These are phyloP conservation scores for Pseudonitzschia delicatissima DNA, from an alignment of 108 stramenopile species.

Conservation along the genomic window DNA sequence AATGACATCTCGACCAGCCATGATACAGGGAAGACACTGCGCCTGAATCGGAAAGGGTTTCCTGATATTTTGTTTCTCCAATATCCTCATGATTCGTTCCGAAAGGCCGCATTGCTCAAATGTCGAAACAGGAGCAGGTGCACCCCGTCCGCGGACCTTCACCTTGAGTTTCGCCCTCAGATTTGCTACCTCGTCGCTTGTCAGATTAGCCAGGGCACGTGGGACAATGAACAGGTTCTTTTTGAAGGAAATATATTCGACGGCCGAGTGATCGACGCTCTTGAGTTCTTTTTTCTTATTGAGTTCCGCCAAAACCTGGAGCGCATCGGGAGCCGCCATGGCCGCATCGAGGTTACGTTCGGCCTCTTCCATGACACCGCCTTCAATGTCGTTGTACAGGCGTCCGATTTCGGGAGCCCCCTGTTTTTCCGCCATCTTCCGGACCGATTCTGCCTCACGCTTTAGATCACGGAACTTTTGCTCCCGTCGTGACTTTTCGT, in stretches of 20 bases:
- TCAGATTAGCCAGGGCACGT: slow-evolving; percentile 63
- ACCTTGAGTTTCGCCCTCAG: slow-evolving; percentile 77
- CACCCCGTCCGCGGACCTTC: slow-evolving; percentile 88
- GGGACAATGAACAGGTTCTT: slow-evolving; percentile 96
- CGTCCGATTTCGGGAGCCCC: slow-evolving; percentile 68
- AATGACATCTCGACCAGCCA: slow-evolving; percentile 98
- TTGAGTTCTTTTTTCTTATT: slow-evolving; percentile 95
- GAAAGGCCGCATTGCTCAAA: slow-evolving; percentile 93
- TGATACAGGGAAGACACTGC: slow-evolving; percentile 97
- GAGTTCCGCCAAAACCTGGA: slow-evolving; percentile 87
- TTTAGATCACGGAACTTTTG: slow-evolving; percentile 61
- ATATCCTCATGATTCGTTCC: slow-evolving; percentile 72
- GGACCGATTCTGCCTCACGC: slow-evolving; percentile 63
- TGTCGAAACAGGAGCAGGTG: slow-evolving; percentile 87
- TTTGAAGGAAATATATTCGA: slow-evolving; percentile 88
- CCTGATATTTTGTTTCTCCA: slow-evolving; percentile 63
- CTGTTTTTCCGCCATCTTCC: slow-evolving; percentile 46
- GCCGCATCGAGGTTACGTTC: slow-evolving; percentile 80
- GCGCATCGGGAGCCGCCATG: slow-evolving; percentile 79
- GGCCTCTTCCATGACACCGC: slow-evolving; percentile 92
- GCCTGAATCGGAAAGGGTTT: slow-evolving; percentile 96
- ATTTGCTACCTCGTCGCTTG: slow-evolving; percentile 65
- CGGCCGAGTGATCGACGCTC: slow-evolving; percentile 88
- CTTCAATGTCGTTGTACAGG: slow-evolving; percentile 75
- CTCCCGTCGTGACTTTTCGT: slow-evolving; percentile 83